Evolutionary conservation across 768 basidiomycete genomes (phyloP).

Genomic region (Suillus lakei): DNA sequence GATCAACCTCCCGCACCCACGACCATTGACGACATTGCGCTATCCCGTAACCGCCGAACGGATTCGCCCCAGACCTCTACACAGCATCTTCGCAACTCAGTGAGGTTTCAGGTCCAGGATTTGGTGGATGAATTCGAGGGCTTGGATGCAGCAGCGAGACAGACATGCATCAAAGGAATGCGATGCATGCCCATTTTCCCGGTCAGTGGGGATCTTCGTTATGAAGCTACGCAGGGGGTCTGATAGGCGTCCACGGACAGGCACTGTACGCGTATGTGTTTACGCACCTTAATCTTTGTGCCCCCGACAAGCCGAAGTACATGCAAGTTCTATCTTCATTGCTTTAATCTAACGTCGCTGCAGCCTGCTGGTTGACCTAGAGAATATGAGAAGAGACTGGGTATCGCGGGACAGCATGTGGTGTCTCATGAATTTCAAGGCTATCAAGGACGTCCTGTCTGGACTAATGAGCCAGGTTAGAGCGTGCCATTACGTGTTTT

Average conservation of each 20-base stretch:
- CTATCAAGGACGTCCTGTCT: slow-evolving; percentile 20
- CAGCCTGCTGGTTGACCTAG: slow-evolving; percentile 25
- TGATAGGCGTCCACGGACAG: slow-evolving; percentile 17
- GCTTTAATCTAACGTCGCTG: background rate
- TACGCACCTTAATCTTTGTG: slow-evolving; percentile 30
- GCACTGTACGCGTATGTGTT: slow-evolving; percentile 28
- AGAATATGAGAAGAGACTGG: slow-evolving; percentile 23
- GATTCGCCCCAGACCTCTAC: slow-evolving; percentile 28
- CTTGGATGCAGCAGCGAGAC: slow-evolving; percentile 18
- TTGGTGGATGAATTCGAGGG: slow-evolving; percentile 22
- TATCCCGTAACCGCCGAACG: slow-evolving; percentile 28
- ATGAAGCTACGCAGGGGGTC: background rate
- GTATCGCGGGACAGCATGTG: slow-evolving; percentile 22
- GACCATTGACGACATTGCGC: slow-evolving; percentile 27
- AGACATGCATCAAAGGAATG: slow-evolving; percentile 21
- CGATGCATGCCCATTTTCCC: slow-evolving; percentile 25
- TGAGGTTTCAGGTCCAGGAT: slow-evolving; percentile 25
- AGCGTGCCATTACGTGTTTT: slow-evolving; percentile 8
- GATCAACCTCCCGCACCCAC: slow-evolving; percentile 10
- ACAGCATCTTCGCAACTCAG: slow-evolving; percentile 23
- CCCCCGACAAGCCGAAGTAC: slow-evolving; percentile 20
- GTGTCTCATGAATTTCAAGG: slow-evolving; percentile 28
- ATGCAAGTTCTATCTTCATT: background rate
- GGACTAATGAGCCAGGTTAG: slow-evolving; percentile 16
- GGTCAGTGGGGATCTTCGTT: slow-evolving; percentile 14